A percentile compares a stretch with the other conserved stretches of the same genome.
These are phyloP conservation scores for Fusarium sp. DNA, from an alignment of 2,329 filamentous ascomycete genomes.

Conservation along the genomic window DNA sequence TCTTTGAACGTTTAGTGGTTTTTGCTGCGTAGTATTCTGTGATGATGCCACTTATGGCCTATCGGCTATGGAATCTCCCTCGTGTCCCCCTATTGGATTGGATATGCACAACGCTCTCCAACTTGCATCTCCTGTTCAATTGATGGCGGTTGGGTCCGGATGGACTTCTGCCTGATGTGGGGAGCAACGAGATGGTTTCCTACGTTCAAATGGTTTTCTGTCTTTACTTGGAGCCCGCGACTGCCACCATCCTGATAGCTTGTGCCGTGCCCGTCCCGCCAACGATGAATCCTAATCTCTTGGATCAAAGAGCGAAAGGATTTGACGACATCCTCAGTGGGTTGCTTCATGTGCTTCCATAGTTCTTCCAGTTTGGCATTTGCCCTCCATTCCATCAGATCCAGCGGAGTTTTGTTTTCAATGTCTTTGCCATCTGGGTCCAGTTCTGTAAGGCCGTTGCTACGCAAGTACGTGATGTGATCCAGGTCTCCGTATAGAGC, in stretches of 20 bases:
- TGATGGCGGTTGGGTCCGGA: accelerated
- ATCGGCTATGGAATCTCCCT: not conserved
- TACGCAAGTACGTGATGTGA: not conserved
- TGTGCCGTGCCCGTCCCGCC: not conserved
- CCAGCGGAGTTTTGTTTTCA: not conserved
- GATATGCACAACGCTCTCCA: not conserved
- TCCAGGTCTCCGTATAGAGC: not conserved
- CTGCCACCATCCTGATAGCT: not conserved
- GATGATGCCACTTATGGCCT: not conserved
- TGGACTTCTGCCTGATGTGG: not conserved
- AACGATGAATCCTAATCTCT: not conserved
- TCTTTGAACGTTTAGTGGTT: not conserved
- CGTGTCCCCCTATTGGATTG: accelerated
- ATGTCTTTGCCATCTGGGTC: not conserved
- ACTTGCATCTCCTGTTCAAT: not conserved
- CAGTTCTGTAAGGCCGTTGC: not conserved
- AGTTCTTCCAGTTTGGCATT: accelerated
- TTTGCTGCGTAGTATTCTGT: not conserved
- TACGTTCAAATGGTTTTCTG: accelerated
- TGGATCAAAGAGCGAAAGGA: not conserved
- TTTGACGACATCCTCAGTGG: accelerated
- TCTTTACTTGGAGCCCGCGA: too few relatives aligned
- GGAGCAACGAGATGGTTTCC: accelerated
- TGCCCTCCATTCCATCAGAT: not conserved
- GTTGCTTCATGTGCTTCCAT: not conserved